Evolutionary conservation across 2,329 filamentous ascomycete species (phyloP).

Genomic region (Xylaria sp.): DNA sequence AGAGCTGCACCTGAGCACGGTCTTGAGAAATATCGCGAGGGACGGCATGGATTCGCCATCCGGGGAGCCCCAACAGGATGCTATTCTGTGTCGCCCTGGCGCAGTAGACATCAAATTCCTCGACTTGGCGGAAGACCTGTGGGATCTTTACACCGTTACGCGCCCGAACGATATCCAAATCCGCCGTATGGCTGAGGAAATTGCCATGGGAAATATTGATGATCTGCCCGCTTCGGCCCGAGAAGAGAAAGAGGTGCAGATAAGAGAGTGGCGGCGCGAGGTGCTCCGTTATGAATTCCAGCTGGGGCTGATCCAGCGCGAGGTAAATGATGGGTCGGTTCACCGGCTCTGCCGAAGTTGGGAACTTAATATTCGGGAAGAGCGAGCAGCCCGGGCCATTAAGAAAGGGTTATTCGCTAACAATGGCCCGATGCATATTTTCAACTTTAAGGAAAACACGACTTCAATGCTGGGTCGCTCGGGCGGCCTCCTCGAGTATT

Average conservation of each 20-base stretch:
- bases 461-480: slow-evolving; percentile 10
- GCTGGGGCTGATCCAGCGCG: neutral
- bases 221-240: too few species aligned
- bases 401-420: neutral
- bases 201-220: too few species aligned
- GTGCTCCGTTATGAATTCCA: neutral
- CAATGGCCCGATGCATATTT: neutral
- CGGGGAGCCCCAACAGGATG: neutral
- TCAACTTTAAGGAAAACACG: neutral
- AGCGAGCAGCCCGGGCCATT: neutral
- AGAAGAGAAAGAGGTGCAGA: too few species aligned
- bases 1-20: neutral
- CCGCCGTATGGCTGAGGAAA: too few species aligned
- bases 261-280: too few species aligned
- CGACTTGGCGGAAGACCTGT: neutral
- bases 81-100: neutral
- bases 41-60: too few species aligned
- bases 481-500: slow-evolving; percentile 3
- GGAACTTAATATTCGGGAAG: slow-evolving; percentile 11
- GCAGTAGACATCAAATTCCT: neutral
- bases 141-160: neutral
- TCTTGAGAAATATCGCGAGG: neutral
- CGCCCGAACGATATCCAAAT: neutral
- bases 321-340: neutral
- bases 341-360: slow-evolving; percentile 9